Base-by-base conservation (phyloP, 345 rosid genomes). In the Hirschfeldia incana region DNA sequence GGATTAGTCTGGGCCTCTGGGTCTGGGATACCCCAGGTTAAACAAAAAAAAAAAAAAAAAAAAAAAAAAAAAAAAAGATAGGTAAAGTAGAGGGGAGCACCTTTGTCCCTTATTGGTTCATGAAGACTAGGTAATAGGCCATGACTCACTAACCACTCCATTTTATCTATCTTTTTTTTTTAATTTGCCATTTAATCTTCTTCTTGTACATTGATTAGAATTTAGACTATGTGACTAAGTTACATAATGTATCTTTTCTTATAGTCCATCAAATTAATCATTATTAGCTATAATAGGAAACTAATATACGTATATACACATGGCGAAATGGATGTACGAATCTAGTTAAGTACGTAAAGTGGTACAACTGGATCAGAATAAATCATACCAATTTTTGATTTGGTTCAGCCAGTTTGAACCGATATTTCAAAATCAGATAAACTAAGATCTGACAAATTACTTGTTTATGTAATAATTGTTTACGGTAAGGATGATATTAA, bases 91-190 rank as follows among this genome's bases (percentile, higher is more conserved):
- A 69, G 65, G 65, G 21, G 67, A 80, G 58, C 63, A 80, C 36
- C 64, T 39, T 55, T 63, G 76, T 65, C 76, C 51, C 57, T 80
- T 26, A 75, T 80, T 75, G 76, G 76, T 80, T 75, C 62, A 75
- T 30, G 76, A 70, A 75, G 46, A 80, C 83, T 80, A 70, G 72
- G 76, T 80, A 17, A 69, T 80, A 80, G 83, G 73, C 75, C 69
- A 70, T 80, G 76, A 80, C 76, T 80, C 80, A 80, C 73, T 75
- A 80, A 80, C 83, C 76, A 80, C 80, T 75, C 27, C 4, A 70
- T 32, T 64, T 6, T 4, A 33, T 55, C 71, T 63, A 53, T 30
- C n/a, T 30, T 30, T 21, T 17, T 17, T 21, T 49, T 8, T 33
- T 51, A 34, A 2, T n/a, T 46, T 11, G 58, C 49, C n/a, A 64